Evolutionary conservation across 768 basidiomycete species (phyloP).

Genomic region (Boletus pseudopeckii): DNA sequence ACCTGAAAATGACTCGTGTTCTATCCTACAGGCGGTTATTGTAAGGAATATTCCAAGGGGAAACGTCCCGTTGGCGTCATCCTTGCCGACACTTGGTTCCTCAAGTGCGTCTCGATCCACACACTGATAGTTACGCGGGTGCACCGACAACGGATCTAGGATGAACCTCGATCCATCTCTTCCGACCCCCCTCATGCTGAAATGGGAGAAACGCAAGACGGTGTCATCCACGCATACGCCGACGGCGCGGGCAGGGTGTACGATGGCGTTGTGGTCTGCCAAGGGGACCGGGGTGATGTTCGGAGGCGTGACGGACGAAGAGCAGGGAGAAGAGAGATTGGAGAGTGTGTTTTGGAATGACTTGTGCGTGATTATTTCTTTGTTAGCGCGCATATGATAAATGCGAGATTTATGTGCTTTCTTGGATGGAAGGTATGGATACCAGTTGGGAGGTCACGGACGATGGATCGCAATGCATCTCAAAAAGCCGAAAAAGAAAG

Average conservation of each 20-base stretch:
- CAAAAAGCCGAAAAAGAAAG: slow-evolving; percentile 56
- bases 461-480: slow-evolving; percentile 77
- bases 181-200: slow-evolving; percentile 44
- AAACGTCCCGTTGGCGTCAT: slow-evolving; percentile 84
- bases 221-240: slow-evolving; percentile 58
- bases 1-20: not conserved
- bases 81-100: slow-evolving; percentile 87
- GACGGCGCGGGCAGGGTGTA: slow-evolving; percentile 71
- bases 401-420: not conserved
- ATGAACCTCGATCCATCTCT: slow-evolving; percentile 30
- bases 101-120: slow-evolving; percentile 47
- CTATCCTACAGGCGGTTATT: slow-evolving; percentile 67
- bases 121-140: not conserved
- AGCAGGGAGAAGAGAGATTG: slow-evolving; percentile 76
- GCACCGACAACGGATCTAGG: slow-evolving; percentile 15
- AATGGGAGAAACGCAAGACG: slow-evolving; percentile 86
- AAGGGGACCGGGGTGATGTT: slow-evolving; percentile 76
- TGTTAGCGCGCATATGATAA: not conserved
- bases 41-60: slow-evolving; percentile 85
- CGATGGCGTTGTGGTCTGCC: slow-evolving; percentile 77
- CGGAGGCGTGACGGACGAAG: slow-evolving; percentile 87
- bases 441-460: slow-evolving; percentile 70
- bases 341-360: slow-evolving; percentile 89
- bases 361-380: slow-evolving; percentile 37
- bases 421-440: slow-evolving; percentile 60